phyloP scores from a whole-genome alignment of 2,329 filamentous ascomycete species.

The Dryadomyces quercivorus region DNA sequence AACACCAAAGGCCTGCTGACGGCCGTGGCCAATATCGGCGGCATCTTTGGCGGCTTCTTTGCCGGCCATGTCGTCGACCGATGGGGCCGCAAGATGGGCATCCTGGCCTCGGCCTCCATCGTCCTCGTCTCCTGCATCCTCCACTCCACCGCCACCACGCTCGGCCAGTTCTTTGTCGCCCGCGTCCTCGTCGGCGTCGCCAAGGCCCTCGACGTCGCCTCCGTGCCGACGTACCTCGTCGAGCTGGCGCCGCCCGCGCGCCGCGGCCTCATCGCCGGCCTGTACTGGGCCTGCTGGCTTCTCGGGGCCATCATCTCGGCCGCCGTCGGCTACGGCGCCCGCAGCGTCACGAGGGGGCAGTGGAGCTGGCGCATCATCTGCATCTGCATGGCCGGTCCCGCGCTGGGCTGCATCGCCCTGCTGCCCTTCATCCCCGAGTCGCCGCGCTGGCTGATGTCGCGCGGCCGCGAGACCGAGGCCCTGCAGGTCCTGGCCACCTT shows the following conservation, averaged over 20 bases:
- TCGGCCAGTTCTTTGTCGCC: slow-evolving; percentile 14
- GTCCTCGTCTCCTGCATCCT: slow-evolving; percentile 8
- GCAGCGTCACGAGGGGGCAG: slow-evolving; percentile 21
- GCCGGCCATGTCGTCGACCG: slow-evolving; percentile 12
- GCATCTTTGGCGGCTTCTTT: slow-evolving; percentile 3
- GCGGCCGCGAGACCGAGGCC: slow-evolving; percentile 31
- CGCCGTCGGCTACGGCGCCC: slow-evolving; percentile 28
- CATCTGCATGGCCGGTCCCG: slow-evolving; percentile 13
- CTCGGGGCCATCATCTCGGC: slow-evolving; percentile 34
- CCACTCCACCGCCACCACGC: slow-evolving; percentile 13
- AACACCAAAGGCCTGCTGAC: slow-evolving; percentile 4
- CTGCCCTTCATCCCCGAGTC: slow-evolving; percentile 32
- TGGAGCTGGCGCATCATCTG: slow-evolving; percentile 28
- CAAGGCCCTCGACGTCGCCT: slow-evolving; percentile 17
- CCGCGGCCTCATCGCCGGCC: slow-evolving; percentile 32
- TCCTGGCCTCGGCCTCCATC: slow-evolving; percentile 11
- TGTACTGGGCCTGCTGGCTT: slow-evolving; percentile 37
- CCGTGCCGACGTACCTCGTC: slow-evolving; percentile 16
- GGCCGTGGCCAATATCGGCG: not conserved
- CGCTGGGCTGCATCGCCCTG: slow-evolving; percentile 30
- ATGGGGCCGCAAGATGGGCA: slow-evolving; percentile 16
- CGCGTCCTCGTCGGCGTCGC: slow-evolving; percentile 15
- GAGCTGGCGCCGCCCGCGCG: slow-evolving; percentile 18
- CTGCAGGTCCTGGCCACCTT: slow-evolving; percentile 30
- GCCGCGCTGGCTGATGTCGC: slow-evolving; percentile 34